These are phyloP conservation scores for Trichophyton schoenleinii DNA, from an alignment of 2,329 filamentous ascomycete species.

Conservation along the genomic window DNA sequence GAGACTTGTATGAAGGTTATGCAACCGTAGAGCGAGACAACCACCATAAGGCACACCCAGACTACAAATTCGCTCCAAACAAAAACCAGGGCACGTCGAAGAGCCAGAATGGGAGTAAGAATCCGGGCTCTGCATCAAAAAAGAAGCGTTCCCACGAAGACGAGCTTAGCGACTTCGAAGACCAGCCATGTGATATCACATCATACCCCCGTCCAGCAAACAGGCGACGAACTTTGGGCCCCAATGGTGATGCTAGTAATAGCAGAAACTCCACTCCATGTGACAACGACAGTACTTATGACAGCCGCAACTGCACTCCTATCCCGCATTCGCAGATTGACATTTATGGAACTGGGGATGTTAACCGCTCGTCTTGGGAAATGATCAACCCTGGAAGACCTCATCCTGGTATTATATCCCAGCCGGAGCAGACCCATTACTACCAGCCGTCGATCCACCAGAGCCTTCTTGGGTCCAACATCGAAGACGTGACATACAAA, in stretches of 20 bases:
- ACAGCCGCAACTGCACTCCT: constrained; percentile 12
- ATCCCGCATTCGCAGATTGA: constrained; percentile 9
- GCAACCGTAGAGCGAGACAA: constrained; percentile 72
- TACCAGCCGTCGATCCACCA: constrained; percentile 39
- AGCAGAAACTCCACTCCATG: constrained; percentile 28
- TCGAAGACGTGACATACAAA: constrained; percentile 35
- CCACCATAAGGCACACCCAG: constrained; percentile 72
- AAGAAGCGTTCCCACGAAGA: constrained; percentile 35
- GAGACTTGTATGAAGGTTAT: constrained; percentile 63
- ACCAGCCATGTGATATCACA: constrained; percentile 15
- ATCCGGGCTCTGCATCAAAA: constrained; percentile 26
- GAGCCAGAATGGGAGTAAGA: not conserved
- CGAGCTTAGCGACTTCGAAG: constrained; percentile 30
- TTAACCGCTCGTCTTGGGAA: constrained; percentile 39
- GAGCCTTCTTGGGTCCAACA: constrained; percentile 22
- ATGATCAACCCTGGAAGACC: constrained; percentile 40
- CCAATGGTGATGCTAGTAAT: constrained; percentile 19
- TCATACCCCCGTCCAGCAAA: constrained; percentile 13
- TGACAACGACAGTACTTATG: constrained; percentile 15
- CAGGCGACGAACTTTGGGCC: constrained; percentile 18
- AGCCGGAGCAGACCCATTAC: constrained; percentile 38
- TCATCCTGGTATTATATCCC: constrained; percentile 35
- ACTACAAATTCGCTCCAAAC: constrained; percentile 86
- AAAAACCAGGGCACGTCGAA: constrained; percentile 41
- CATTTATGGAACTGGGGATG: constrained; percentile 9